Percentiles rank a stretch among this genome's conserved stretches.
phyloP scores from a whole-genome alignment of 345 rosid species.

The Aquilaria malaccensis region DNA sequence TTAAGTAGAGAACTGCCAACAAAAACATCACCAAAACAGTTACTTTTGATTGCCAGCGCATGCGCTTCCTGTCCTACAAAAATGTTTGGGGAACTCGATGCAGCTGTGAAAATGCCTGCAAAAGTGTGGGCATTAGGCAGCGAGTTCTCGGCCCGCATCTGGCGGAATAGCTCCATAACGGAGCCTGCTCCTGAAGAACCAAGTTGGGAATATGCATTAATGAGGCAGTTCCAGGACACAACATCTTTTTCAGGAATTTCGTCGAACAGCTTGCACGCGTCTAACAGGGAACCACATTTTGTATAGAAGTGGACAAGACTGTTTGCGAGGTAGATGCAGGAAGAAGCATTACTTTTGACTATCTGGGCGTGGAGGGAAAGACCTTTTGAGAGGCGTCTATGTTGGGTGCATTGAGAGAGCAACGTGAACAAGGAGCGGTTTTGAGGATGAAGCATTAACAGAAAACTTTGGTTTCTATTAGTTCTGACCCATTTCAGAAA shows the following conservation, averaged over 20 bases:
- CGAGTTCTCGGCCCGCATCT: constrained; percentile 54
- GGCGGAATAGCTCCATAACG: constrained; percentile 50
- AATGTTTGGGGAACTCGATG: constrained; percentile 29
- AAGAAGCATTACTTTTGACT: constrained; percentile 25
- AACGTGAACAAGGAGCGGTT: constrained; percentile 31
- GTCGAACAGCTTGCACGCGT: constrained; percentile 53
- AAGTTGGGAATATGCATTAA: constrained; percentile 60
- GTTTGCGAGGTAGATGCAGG: constrained; percentile 45
- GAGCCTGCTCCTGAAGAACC: constrained; percentile 32
- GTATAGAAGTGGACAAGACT: constrained; percentile 67
- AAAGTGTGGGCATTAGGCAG: constrained; percentile 78
- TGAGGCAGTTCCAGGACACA: constrained; percentile 80
- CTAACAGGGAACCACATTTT: constrained; percentile 44
- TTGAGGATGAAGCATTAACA: constrained; percentile 27
- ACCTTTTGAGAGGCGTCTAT: constrained; percentile 41
- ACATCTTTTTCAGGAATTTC: constrained; percentile 44
- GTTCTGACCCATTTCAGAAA: too few relatives aligned
- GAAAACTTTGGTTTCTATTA: too few relatives aligned
- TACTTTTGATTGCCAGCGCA: constrained; percentile 44
- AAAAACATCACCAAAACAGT: constrained; percentile 57
- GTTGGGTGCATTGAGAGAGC: constrained; percentile 38
- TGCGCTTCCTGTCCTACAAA: constrained; percentile 59
- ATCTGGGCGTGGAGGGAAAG: constrained; percentile 57
- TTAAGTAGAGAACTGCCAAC: constrained; percentile 72
- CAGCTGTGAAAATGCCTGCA: constrained; percentile 63